A percentile compares a stretch with the other conserved stretches of the same genome.
Conservation (phyloP, 2,329 filamentous ascomycete genomes). For the Allantophomopsis cytisporea region DNA sequence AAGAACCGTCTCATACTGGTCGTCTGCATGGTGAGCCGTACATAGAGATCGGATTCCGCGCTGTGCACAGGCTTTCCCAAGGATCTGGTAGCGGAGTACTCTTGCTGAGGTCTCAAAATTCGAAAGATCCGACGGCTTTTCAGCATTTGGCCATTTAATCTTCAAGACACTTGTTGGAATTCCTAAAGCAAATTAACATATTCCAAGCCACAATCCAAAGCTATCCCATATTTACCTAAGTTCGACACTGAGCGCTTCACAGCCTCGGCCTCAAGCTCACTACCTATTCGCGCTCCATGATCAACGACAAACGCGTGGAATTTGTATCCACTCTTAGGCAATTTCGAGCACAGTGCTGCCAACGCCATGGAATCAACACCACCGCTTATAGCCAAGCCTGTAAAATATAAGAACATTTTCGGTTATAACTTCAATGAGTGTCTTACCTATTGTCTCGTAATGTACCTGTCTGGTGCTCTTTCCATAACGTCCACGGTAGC, state of each 20-base stretch:
- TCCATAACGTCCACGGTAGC: too few relatives aligned
- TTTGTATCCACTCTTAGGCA: constrained; percentile 4
- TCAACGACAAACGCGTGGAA: constrained; percentile 39
- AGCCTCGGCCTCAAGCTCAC: constrained; percentile 38
- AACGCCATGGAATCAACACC: constrained; percentile 98
- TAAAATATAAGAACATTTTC: neutral
- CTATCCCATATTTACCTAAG: constrained; percentile 6
- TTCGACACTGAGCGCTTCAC: constrained; percentile 12
- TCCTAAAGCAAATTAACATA: constrained; percentile 7
- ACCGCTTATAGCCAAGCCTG: constrained; percentile 74
- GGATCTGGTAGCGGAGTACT: constrained; percentile 53
- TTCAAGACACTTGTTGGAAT: constrained; percentile 14
- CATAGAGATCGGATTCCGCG: constrained; percentile 46
- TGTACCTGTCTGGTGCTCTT: too few relatives aligned
- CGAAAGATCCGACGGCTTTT: constrained; percentile 28
- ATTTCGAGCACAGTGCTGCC: constrained; percentile 51
- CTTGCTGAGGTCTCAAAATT: constrained; percentile 73
- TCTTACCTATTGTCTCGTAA: too few relatives aligned
- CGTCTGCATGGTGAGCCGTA: constrained; percentile 78
- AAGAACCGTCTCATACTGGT: constrained; percentile 81
- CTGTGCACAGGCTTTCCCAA: constrained; percentile 47
- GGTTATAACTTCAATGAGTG: neutral
- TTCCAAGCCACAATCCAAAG: neutral
- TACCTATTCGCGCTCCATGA: constrained; percentile 40
- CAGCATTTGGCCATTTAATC: constrained; percentile 35